Percentiles rank a stretch among this genome's conserved stretches.
phyloP scores from a whole-genome alignment of 1,284 basidiomycete genomes.

The Waitea zeae region DNA sequence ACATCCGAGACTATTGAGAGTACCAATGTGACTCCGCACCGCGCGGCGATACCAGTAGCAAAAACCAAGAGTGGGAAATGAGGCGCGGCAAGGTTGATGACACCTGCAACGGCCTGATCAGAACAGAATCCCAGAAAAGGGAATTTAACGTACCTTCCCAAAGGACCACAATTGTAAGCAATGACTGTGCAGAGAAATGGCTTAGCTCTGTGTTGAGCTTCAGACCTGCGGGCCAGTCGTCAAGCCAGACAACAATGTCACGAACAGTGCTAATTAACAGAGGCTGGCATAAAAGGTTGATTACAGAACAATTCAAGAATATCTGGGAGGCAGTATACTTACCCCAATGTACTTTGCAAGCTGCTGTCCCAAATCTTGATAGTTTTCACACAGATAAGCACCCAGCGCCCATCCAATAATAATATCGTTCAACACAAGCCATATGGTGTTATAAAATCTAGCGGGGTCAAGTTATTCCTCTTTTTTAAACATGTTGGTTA shows the following conservation, averaged over 20 bases:
- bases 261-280: no score
- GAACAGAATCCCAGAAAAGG: no score
- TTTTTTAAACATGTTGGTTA: no score
- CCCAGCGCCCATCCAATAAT: slow-evolving; percentile 66
- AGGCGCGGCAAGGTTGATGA: no score
- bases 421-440: slow-evolving; percentile 84
- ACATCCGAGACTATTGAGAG: slow-evolving; percentile 55
- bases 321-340: background rate
- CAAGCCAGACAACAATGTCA: slow-evolving; percentile 83
- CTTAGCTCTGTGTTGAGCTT: slow-evolving; percentile 93
- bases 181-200: no score
- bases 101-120: no score
- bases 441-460: slow-evolving; percentile 86
- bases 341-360: slow-evolving; percentile 12
- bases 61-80: no score
- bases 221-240: slow-evolving; percentile 90
- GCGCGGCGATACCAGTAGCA: no score
- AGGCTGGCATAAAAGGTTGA: slow-evolving; percentile 32
- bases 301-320: slow-evolving; percentile 6
- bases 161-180: no score
- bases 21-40: slow-evolving; percentile 51
- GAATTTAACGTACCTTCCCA: no score
- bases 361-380: slow-evolving; percentile 19
- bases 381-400: slow-evolving; percentile 50
- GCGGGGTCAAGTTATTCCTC: no score